Conservation (phyloP, 1,284 basidiomycete species). For the Dichomitus squalens region DNA sequence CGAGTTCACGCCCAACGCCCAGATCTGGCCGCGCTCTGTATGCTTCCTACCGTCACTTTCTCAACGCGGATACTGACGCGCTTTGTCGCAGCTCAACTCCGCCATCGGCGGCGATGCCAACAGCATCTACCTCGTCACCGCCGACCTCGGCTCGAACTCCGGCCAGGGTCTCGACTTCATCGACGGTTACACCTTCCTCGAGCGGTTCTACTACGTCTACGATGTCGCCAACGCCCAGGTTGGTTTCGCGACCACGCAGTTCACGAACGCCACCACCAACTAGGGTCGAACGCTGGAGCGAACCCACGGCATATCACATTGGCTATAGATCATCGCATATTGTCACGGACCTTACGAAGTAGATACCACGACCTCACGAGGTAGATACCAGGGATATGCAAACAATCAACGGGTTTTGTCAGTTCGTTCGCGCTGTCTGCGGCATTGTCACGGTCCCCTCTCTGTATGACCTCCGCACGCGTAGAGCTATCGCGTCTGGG, state of each 20-base stretch:
- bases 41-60: neutral
- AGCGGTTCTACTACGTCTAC: slow-evolving; percentile 69
- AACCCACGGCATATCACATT: no score
- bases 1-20: slow-evolving; percentile 12
- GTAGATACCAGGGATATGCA: no score
- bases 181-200: slow-evolving; percentile 39
- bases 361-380: no score
- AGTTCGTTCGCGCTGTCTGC: no score
- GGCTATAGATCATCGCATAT: no score
- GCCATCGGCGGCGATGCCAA: slow-evolving; percentile 31
- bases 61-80: no score
- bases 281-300: slow-evolving; percentile 26
- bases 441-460: no score
- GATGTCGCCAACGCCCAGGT: slow-evolving; percentile 53
- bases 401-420: no score
- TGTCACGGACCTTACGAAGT: no score
- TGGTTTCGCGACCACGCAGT: slow-evolving; percentile 47
- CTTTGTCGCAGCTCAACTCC: slow-evolving; percentile 39
- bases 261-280: slow-evolving; percentile 44
- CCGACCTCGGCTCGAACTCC: slow-evolving; percentile 22
- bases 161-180: slow-evolving; percentile 35
- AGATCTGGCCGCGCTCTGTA: slow-evolving; percentile 12
- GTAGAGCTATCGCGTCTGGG: no score
- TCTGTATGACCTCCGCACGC: no score
- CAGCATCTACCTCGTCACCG: slow-evolving; percentile 32